Evolutionary conservation across 768 basidiomycete species (phyloP), one percentile per base, ranked within the genome.

Genomic region (Roridomyces roridus): DNA sequence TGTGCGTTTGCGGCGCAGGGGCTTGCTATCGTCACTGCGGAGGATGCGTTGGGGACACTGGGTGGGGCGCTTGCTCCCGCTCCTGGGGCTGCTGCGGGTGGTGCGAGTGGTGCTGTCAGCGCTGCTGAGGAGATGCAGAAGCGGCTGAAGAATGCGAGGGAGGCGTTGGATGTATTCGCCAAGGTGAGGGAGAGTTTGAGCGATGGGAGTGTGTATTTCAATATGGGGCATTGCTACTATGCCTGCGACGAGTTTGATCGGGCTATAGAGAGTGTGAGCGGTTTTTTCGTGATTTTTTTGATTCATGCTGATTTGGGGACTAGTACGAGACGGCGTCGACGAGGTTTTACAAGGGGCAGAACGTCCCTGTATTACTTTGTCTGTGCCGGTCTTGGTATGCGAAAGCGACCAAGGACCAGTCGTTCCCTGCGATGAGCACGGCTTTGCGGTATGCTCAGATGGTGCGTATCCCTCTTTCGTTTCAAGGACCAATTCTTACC

Each of bases 171-270:
- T 44, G 82, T 96, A 31, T 94, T 99, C 67, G 89, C 87, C 3
- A 94, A 96, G 72, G 89, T 98, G 47, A 82, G 94, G 51, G 97
- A 98, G 74, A 89, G 87, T 2, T 74, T 94, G 49, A 83, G 85
- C 55, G 81, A 84, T 54, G 93, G 92, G 7, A 91, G 91, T 56
- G 94, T 97, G 5, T 94, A 96, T 67, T 79, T 93, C 67, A 99
- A 99, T 70, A 96, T 98, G 80, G 97, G 96, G 0, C 97, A 98
- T 67, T 97, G 95, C 66, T 91, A 95, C 69, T 96, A 93, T 67
- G 84, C 86, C 18, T 81, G 93, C 46, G 96, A 97, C 56, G 96
- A 99, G 69, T 97, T 89, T 68, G 96, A 98, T 61, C 83, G 92
- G 45, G 96, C 97, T 1, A 96, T 98, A 60, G 96, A 99, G 72